Conservation (phyloP, 78 protist genomes). For the Salpingoeca rosetta region DNA sequence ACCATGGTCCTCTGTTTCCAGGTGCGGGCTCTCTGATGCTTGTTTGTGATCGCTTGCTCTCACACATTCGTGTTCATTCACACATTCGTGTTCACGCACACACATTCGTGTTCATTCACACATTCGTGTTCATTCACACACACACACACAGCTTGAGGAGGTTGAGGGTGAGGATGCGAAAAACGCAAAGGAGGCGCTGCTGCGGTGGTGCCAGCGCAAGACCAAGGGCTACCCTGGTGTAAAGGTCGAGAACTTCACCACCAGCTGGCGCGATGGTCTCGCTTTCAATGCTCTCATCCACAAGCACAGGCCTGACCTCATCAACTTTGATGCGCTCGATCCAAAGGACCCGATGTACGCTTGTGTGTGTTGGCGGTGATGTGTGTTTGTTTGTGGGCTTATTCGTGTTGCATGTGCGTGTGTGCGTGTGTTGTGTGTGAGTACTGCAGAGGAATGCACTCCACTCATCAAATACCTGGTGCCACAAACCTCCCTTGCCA, state of each 20-base stretch:
- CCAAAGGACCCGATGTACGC: neutral
- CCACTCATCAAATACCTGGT: too few relatives aligned
- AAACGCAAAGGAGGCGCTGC: constrained; percentile 57
- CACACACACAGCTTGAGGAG: neutral
- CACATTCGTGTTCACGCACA: neutral
- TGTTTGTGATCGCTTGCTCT: neutral
- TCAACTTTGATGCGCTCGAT: neutral
- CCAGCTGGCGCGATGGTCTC: constrained; percentile 31
- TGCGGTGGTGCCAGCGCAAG: constrained; percentile 63
- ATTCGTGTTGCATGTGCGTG: neutral
- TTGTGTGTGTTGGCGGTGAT: neutral
- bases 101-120: neutral
- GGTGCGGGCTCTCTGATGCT: neutral
- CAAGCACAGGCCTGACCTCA: constrained; percentile 35
- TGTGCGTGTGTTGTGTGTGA: too few relatives aligned
- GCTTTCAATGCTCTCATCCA: constrained; percentile 45
- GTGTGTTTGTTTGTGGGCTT: neutral
- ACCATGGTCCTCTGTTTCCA: constrained; percentile 24
- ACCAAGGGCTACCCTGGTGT: constrained; percentile 28
- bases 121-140: neutral
- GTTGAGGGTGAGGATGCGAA: neutral
- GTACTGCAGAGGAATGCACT: too few relatives aligned
- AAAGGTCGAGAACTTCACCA: constrained; percentile 23
- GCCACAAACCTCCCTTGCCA: too few relatives aligned
- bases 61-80: neutral